Evolutionary conservation across 352 stramenopile genomes (phyloP).

Genomic region (Thraustochytrium striatum): DNA sequence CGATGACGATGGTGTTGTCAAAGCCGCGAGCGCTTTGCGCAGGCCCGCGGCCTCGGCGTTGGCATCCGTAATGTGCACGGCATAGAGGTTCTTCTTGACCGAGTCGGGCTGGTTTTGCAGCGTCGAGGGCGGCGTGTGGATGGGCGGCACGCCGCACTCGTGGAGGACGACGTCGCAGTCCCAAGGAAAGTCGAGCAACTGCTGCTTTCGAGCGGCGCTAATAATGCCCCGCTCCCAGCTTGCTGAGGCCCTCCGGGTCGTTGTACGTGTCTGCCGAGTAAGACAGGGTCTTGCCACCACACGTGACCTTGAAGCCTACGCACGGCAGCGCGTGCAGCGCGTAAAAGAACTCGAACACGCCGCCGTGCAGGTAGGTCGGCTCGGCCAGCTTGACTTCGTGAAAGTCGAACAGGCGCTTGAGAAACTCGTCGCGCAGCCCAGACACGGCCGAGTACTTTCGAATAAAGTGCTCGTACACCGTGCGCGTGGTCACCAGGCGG

Average conservation of each 20-base stretch:
- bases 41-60: conserved; percentile 70
- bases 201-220: conserved; percentile 70
- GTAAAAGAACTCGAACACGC: conserved; percentile 93
- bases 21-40: conserved; percentile 77
- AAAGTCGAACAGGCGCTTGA: conserved; percentile 60
- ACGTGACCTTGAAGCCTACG: conserved; percentile 81
- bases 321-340: conserved; percentile 91
- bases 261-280: conserved; percentile 93
- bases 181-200: conserved; percentile 85
- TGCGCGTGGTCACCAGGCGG: conserved; percentile 88
- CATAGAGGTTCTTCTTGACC: conserved; percentile 84
- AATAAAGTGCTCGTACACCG: conserved; percentile 92
- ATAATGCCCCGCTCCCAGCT: conserved; percentile 76
- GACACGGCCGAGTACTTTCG: conserved; percentile 91
- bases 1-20: conserved; percentile 75
- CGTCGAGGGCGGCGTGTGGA: conserved; percentile 90
- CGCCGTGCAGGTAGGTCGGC: conserved; percentile 81
- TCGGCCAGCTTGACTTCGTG: conserved; percentile 81
- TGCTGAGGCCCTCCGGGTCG: conserved; percentile 76
- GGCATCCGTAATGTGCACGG: conserved; percentile 85
- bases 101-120: conserved; percentile 76
- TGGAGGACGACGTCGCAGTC: conserved; percentile 88
- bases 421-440: conserved; percentile 77
- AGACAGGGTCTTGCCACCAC: conserved; percentile 56
- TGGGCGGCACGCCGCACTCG: conserved; percentile 87